Evolutionary conservation across 1,284 basidiomycete species (phyloP).

Genomic region (Pseudozyma sp.): DNA sequence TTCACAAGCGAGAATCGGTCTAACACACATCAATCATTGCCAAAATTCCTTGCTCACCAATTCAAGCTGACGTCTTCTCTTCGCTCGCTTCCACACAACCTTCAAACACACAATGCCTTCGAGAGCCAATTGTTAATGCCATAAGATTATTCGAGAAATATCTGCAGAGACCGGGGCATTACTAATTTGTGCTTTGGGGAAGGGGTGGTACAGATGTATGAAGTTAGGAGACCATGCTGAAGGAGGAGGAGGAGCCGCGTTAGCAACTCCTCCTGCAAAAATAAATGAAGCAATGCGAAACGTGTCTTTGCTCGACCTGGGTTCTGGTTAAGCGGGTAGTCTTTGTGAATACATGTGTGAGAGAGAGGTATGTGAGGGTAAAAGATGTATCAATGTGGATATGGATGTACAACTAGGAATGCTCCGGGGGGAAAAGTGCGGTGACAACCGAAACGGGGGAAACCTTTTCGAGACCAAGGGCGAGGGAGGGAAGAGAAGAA

Average conservation of each 20-base stretch:
- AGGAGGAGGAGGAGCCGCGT: background rate
- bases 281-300: conserved; percentile 2
- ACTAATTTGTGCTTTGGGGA: background rate
- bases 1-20: background rate
- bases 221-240: background rate
- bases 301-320: background rate
- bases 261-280: too few relatives aligned
- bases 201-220: background rate
- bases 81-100: background rate
- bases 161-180: background rate
- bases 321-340: conserved; percentile 1
- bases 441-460: background rate
- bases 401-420: background rate
- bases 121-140: background rate
- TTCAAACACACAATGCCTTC: background rate
- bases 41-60: background rate
- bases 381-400: background rate
- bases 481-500: background rate
- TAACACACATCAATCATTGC: background rate
- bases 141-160: background rate
- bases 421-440: too few relatives aligned
- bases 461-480: background rate
- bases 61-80: background rate
- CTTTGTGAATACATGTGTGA: conserved; percentile 3
- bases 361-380: conserved; percentile 7